Evolutionary conservation across 2,329 filamentous ascomycete genomes (phyloP).

Genomic region (Berkeleyomyces basicola): DNA sequence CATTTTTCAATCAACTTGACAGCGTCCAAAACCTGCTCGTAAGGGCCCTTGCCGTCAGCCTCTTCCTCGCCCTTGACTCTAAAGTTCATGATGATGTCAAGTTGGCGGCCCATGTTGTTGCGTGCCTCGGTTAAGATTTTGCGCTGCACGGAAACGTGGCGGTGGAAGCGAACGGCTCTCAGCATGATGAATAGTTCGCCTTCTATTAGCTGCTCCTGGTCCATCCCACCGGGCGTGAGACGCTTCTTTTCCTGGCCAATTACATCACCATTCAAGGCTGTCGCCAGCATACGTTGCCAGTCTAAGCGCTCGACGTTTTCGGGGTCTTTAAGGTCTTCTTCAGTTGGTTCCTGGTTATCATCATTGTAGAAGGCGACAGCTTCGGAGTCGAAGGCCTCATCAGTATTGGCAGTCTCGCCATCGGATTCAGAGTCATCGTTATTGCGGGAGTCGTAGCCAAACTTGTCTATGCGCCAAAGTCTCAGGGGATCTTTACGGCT

Average conservation of each 20-base stretch:
- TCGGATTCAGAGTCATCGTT: slow-evolving; percentile 70
- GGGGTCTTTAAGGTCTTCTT: slow-evolving; percentile 78
- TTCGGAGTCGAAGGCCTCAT: slow-evolving; percentile 87
- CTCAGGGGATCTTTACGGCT: not conserved
- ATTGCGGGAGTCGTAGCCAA: slow-evolving; percentile 57
- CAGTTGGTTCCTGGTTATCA: slow-evolving; percentile 72
- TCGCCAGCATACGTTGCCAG: slow-evolving; percentile 96
- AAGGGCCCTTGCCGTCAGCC: slow-evolving; percentile 61
- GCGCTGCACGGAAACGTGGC: slow-evolving; percentile 68
- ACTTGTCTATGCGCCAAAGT: slow-evolving; percentile 39
- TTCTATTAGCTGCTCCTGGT: slow-evolving; percentile 43
- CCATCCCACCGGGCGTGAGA: slow-evolving; percentile 55
- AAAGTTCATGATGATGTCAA: slow-evolving; percentile 85
- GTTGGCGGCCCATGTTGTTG: slow-evolving; percentile 49
- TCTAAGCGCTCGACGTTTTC: slow-evolving; percentile 80
- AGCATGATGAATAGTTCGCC: slow-evolving; percentile 73
- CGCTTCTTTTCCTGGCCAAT: slow-evolving; percentile 97
- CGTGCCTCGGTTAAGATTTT: slow-evolving; percentile 79
- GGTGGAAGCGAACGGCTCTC: slow-evolving; percentile 65
- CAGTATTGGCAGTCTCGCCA: slow-evolving; percentile 76
- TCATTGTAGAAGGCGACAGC: slow-evolving; percentile 85
- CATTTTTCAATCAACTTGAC: slow-evolving; percentile 82
- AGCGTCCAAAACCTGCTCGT: slow-evolving; percentile 78
- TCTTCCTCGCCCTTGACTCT: slow-evolving; percentile 88
- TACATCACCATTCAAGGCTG: slow-evolving; percentile 88